A percentile compares a stretch with the other conserved stretches of the same genome.
Conservation (phyloP, 345 rosid species). For the Punica granatum region DNA sequence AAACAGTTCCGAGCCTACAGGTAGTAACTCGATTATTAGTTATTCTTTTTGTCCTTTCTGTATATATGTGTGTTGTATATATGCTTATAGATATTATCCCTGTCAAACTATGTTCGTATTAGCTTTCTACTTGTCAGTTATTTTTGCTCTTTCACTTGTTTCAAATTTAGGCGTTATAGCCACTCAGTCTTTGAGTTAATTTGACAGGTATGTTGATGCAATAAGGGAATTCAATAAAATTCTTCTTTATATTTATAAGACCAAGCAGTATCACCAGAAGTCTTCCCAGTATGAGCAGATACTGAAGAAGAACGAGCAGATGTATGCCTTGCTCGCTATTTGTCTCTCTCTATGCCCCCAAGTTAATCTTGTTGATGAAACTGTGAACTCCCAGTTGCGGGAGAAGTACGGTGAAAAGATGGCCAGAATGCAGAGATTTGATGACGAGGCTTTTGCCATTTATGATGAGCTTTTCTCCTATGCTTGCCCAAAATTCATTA, state of each 20-base stretch:
- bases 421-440: conserved; percentile 86
- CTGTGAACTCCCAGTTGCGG: conserved; percentile 72
- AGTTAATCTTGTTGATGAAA: conserved; percentile 81
- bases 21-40: too few relatives aligned
- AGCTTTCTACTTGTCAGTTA: not conserved
- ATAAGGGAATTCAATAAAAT: conserved; percentile 93
- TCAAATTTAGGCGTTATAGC: not conserved
- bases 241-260: conserved; percentile 85
- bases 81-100: not conserved
- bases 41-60: too few relatives aligned
- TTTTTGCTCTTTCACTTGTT: not conserved
- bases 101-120: not conserved
- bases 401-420: conserved; percentile 99
- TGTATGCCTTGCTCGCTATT: conserved; percentile 90
- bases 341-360: conserved; percentile 91
- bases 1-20: not conserved
- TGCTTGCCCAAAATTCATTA: conserved; percentile 98
- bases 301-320: conserved; percentile 96
- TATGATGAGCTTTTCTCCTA: conserved; percentile 97
- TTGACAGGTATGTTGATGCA: conserved; percentile 78
- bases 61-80: too few relatives aligned
- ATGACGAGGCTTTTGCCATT: conserved; percentile 73
- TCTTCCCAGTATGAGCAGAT: conserved; percentile 93
- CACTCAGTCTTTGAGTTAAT: not conserved
- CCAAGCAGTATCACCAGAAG: conserved; percentile 88